These are phyloP conservation scores for Cladorrhinum samala DNA, from an alignment of 495 filamentous ascomycete genomes.

Conservation along the genomic window DNA sequence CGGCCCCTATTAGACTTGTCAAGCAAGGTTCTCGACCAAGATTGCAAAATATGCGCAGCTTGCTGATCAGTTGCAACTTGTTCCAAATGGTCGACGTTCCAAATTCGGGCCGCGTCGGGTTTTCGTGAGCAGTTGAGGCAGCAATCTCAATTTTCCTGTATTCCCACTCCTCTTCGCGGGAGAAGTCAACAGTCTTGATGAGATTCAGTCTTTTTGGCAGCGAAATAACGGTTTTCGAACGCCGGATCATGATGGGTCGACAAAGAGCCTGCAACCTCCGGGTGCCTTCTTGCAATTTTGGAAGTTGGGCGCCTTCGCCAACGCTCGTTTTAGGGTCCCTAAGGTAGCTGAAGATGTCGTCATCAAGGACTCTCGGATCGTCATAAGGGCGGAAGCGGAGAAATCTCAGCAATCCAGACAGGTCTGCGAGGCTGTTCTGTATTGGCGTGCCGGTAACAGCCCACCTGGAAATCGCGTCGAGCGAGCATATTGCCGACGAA, in stretches of 20 bases:
- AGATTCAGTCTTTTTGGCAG: neutral
- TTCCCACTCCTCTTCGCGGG: neutral
- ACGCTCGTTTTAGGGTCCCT: neutral
- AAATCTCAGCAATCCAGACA: neutral
- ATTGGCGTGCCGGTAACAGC: too few relatives aligned
- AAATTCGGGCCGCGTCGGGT: neutral
- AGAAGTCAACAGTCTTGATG: neutral
- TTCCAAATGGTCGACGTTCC: neutral
- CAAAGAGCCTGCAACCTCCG: neutral
- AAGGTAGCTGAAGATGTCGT: neutral
- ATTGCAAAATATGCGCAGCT: neutral
- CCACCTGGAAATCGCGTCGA: neutral
- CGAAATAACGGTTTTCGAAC: neutral
- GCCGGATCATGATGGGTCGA: neutral
- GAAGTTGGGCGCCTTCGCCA: too few relatives aligned
- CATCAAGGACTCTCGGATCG: neutral
- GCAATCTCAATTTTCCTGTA: neutral
- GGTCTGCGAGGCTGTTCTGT: neutral
- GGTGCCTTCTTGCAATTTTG: neutral
- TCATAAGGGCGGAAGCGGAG: neutral
- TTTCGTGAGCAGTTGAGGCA: neutral
- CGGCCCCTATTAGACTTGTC: neutral
- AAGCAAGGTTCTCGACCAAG: neutral
- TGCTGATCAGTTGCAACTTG: neutral
- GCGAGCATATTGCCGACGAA: neutral